These are phyloP conservation scores for Acanthamoeba lenticulata DNA, from an alignment of 208 protist genomes.

Conservation along the genomic window DNA sequence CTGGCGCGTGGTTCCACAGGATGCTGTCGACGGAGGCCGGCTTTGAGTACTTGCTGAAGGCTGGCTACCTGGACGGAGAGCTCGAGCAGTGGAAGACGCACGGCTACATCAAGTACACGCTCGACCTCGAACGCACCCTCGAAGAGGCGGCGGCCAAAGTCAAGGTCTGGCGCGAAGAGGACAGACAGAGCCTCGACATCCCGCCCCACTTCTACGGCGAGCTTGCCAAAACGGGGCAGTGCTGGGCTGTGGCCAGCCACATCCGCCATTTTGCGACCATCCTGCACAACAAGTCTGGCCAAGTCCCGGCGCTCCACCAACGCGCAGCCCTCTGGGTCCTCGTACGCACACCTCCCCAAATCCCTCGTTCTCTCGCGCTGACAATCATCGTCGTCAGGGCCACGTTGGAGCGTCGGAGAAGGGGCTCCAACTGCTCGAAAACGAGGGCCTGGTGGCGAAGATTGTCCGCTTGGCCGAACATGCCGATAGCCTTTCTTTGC, in stretches of 20 bases:
- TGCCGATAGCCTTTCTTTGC: background rate
- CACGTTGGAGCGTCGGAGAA: background rate
- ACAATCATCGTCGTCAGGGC: background rate
- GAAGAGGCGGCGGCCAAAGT: constrained; percentile 26
- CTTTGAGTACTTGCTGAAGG: constrained; percentile 62
- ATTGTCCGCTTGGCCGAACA: background rate
- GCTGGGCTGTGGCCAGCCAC: constrained; percentile 19
- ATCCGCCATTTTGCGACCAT: background rate
- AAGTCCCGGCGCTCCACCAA: background rate
- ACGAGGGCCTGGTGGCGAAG: background rate
- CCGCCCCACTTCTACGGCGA: constrained; percentile 81
- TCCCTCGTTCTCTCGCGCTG: background rate
- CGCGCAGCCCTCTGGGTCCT: background rate
- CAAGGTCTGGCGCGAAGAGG: constrained; percentile 32
- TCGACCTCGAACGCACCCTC: constrained; percentile 64
- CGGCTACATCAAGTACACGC: constrained; percentile 71
- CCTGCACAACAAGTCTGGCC: background rate
- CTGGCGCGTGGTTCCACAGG: background rate
- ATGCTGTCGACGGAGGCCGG: constrained; percentile 10
- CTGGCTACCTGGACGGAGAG: constrained; percentile 72
- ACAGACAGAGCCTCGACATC: constrained; percentile 61
- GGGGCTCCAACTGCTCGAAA: background rate
- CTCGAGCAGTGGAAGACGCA: constrained; percentile 62
- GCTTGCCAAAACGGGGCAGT: constrained; percentile 75
- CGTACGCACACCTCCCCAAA: background rate